phyloP scores from a whole-genome alignment of 2,329 filamentous ascomycete genomes.

The Trichophyton rubrum region DNA sequence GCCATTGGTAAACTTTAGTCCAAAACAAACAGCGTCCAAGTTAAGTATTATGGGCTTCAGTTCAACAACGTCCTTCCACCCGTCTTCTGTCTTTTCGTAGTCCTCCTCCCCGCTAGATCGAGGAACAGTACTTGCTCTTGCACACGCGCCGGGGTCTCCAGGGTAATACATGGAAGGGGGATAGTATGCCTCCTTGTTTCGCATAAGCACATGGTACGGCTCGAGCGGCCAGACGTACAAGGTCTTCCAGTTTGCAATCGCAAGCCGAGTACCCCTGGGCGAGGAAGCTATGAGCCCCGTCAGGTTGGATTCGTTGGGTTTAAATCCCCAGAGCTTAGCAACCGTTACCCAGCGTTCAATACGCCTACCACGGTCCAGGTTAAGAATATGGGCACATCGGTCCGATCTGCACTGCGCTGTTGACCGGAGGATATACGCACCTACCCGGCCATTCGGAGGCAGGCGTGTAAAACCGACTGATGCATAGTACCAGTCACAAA shows the following conservation, averaged over 20 bases:
- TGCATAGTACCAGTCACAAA: not conserved
- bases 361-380: constrained; percentile 30
- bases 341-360: constrained; percentile 26
- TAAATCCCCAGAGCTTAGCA: constrained; percentile 27
- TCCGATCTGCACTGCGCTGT: constrained; percentile 19
- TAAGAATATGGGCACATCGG: constrained; percentile 24
- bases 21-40: constrained; percentile 28
- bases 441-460: not conserved
- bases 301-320: constrained; percentile 21
- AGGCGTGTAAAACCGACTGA: not conserved
- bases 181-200: constrained; percentile 22
- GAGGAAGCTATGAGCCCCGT: constrained; percentile 26
- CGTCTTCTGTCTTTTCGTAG: not conserved
- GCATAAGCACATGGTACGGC: constrained; percentile 26
- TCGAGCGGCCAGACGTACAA: constrained; percentile 31
- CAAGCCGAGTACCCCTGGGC: constrained; percentile 26
- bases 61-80: constrained; percentile 15
- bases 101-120: not conserved
- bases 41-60: constrained; percentile 24
- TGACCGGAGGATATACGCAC: constrained; percentile 25
- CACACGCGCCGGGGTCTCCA: constrained; percentile 8
- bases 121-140: not conserved
- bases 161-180: constrained; percentile 17
- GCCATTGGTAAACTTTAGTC: constrained; percentile 22
- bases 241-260: constrained; percentile 31